These are phyloP conservation scores for Proliferodiscus dingleyae DNA, from an alignment of 2,329 filamentous ascomycete genomes.

Conservation along the genomic window DNA sequence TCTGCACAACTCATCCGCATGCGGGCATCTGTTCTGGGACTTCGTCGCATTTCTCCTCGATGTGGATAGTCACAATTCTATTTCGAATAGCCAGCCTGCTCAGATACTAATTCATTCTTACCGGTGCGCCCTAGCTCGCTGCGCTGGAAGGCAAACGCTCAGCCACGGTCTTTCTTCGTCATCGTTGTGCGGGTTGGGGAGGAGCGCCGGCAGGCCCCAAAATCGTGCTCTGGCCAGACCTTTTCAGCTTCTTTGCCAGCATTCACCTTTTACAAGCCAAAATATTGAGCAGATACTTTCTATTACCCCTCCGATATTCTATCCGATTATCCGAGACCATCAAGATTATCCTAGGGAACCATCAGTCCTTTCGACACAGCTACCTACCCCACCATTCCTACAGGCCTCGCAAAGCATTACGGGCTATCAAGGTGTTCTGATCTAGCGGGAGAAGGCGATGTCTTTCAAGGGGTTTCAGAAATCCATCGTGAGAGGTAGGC, in stretches of 20 bases:
- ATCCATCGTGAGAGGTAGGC: constrained; percentile 73
- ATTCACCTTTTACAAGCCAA: neutral
- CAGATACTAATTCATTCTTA: no score
- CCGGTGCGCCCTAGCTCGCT: no score
- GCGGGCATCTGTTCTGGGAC: no score
- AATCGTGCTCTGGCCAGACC: constrained; percentile 9
- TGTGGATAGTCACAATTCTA: no score
- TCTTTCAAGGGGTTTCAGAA: constrained; percentile 97
- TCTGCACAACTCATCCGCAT: no score
- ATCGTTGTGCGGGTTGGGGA: constrained; percentile 12
- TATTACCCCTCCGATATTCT: neutral
- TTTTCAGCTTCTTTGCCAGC: neutral
- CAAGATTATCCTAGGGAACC: neutral
- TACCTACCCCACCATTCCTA: constrained; percentile 8
- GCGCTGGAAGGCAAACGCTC: constrained; percentile 12
- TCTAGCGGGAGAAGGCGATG: constrained; percentile 43
- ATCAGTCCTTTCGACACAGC: neutral
- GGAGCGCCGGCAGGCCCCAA: constrained; percentile 2
- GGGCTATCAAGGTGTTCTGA: constrained; percentile 8
- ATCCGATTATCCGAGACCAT: neutral
- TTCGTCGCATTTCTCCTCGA: no score
- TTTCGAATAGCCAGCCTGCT: no score
- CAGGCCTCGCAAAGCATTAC: neutral
- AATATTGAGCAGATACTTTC: neutral
- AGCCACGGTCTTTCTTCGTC: constrained; percentile 27